Conservation (phyloP, 306 rosid species). For the Cicer yamashitae region DNA sequence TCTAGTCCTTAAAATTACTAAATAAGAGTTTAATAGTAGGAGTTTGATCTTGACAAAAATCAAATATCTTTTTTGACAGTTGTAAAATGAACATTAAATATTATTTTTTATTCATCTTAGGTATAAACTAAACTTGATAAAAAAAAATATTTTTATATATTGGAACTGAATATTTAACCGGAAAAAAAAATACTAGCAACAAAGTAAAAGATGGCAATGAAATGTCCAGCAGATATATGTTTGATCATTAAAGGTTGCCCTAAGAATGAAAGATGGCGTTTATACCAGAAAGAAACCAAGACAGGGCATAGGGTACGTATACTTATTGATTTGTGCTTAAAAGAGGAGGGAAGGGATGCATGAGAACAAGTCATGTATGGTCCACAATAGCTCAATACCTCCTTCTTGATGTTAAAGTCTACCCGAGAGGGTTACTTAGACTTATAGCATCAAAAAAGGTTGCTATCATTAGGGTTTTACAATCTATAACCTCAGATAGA, state of each 20-base stretch:
- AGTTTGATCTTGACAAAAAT: too few relatives aligned
- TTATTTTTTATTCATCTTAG: too few relatives aligned
- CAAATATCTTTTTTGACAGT: too few relatives aligned
- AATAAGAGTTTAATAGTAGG: too few relatives aligned
- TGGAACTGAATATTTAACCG: too few relatives aligned
- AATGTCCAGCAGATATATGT: slow-evolving; percentile 47
- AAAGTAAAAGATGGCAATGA: slow-evolving; percentile 47
- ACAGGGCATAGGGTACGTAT: slow-evolving; percentile 51
- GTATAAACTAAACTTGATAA: too few relatives aligned
- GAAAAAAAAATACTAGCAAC: slow-evolving; percentile 41
- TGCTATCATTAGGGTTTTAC: slow-evolving; percentile 69
- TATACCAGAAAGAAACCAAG: slow-evolving; percentile 54
- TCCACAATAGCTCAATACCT: slow-evolving; percentile 53
- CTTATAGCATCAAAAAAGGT: slow-evolving; percentile 61
- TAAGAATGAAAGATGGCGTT: slow-evolving; percentile 49
- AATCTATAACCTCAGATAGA: slow-evolving; percentile 56
- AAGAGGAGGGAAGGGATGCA: slow-evolving; percentile 33
- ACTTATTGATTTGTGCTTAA: slow-evolving; percentile 43
- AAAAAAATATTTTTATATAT: too few relatives aligned
- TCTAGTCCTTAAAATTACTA: too few relatives aligned
- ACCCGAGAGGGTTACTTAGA: slow-evolving; percentile 55
- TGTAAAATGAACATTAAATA: too few relatives aligned
- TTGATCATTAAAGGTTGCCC: slow-evolving; percentile 56
- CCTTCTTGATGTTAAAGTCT: slow-evolving; percentile 50
- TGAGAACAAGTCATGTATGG: slow-evolving; percentile 50